These are phyloP conservation scores for Thielaviopsis cerberus DNA, from an alignment of 2,329 filamentous ascomycete species.

Conservation along the genomic window DNA sequence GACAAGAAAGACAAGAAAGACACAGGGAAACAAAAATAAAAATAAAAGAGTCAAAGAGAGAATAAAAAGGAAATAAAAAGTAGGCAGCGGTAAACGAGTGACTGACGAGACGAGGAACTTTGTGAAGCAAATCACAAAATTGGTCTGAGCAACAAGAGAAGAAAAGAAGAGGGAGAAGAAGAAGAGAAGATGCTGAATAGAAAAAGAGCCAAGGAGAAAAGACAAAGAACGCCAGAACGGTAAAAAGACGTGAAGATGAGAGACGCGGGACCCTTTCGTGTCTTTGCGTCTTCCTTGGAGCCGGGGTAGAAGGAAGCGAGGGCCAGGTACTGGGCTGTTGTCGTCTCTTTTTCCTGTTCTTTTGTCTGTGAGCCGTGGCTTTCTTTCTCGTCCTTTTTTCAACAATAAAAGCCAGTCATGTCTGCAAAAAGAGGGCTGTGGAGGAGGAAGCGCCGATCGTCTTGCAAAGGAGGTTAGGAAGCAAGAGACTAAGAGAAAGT, in stretches of 20 bases:
- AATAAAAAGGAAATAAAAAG: background rate
- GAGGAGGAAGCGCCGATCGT: too few species aligned
- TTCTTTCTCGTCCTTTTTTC: too few species aligned
- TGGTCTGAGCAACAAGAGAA: background rate
- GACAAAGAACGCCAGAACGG: background rate
- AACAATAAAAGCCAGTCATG: too few species aligned
- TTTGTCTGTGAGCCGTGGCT: too few species aligned
- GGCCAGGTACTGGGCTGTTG: too few species aligned
- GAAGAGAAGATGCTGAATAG: background rate
- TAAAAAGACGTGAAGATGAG: background rate
- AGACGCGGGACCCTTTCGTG: too few species aligned
- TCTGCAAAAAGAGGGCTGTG: too few species aligned
- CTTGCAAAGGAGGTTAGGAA: too few species aligned
- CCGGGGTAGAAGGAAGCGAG: background rate
- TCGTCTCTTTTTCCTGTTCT: too few species aligned
- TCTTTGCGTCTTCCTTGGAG: background rate
- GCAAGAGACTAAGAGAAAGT: too few species aligned
- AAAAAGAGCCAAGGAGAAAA: background rate
- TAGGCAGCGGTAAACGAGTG: background rate
- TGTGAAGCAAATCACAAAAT: background rate
- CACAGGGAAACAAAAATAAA: background rate
- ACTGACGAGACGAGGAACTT: background rate
- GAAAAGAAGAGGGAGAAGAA: background rate
- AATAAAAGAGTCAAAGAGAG: background rate
- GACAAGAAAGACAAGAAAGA: background rate